Evolutionary conservation across 2,329 filamentous ascomycete genomes (phyloP), one percentile per base, ranked within the genome.

Genomic region (Myriosclerotinia scirpicola): DNA sequence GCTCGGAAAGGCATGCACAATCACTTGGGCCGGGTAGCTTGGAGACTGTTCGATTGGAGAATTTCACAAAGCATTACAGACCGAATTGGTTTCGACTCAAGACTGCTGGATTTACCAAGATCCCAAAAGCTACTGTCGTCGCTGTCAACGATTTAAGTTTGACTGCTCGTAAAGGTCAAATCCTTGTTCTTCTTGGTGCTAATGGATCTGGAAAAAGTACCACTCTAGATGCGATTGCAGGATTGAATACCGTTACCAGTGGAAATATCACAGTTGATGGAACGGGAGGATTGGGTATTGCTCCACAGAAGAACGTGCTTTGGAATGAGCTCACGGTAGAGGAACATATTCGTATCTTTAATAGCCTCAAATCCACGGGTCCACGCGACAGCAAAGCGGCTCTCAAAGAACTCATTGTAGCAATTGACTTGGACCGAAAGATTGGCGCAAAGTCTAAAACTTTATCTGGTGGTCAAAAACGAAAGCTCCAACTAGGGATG

Each of bases 121-220:
- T 68, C 68, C 78, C 81, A 2, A 83, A 82, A n/a, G 84, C 88
- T 48, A 87, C 87, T 0, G 92, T 97, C 0, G 78, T 89, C n/a
- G 93, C 93, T 4, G 92, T 97, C 52, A 83, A 92, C 67, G 81
- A 87, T 52, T 80, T 97, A 48, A 89, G 84, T 62, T 81, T 97
- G 58, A 83, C 85, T 22, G 91, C 91, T 3, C 83, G 85, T 4
- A 86, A 87, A 69, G 93, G 93, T 0, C 89, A 96, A 72, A 96
- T 97, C 63, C 84, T 96, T 75, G 91, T 93, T 1, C 81, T 97
- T 0, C 83, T 97, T 0, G 93, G 93, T 48, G 92, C 93, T 7
- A 97, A 97, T 75, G 93, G 93, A 22, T 92, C 88, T 72, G 93
- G 93, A 46, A 97, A 97, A 77, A 93, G 89, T 64, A 97, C 93